Conservation (phyloP, 2,329 filamentous ascomycete genomes). For the Trichoderma lentiforme region DNA sequence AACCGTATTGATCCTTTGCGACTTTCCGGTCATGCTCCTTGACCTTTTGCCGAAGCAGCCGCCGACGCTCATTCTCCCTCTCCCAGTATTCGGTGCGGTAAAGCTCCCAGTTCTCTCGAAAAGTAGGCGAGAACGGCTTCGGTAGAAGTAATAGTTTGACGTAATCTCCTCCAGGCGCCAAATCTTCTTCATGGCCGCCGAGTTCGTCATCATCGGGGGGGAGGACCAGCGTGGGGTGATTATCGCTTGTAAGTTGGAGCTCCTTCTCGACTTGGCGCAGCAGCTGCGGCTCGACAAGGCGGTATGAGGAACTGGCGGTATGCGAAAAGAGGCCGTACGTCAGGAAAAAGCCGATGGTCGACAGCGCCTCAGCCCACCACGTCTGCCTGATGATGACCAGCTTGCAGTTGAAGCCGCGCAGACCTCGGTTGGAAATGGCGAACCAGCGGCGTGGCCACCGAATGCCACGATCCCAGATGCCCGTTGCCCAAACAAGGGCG, state of each 20-base stretch:
- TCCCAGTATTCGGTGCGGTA: constrained; percentile 97
- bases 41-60: constrained; percentile 67
- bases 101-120: constrained; percentile 94
- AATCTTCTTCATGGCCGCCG: constrained; percentile 79
- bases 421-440: constrained; percentile 79
- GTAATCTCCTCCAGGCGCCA: constrained; percentile 85
- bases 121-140: constrained; percentile 92
- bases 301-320: constrained; percentile 66
- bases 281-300: constrained; percentile 66
- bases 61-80: constrained; percentile 85
- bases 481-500: constrained; percentile 86
- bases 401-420: constrained; percentile 93
- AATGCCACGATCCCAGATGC: constrained; percentile 93
- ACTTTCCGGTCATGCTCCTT: constrained; percentile 65
- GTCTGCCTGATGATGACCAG: constrained; percentile 82
- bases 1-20: constrained; percentile 65
- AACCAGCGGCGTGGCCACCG: constrained; percentile 94
- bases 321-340: constrained; percentile 71
- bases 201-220: constrained; percentile 56
- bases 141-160: constrained; percentile 87
- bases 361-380: constrained; percentile 75
- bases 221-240: constrained; percentile 42
- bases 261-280: constrained; percentile 59
- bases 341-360: constrained; percentile 71
- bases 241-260: constrained; percentile 45